A percentile compares a stretch with the other conserved stretches of the same genome.
Evolutionary conservation across 1,139 yeast genomes (phyloP).

Genomic region (Pichia sp.): DNA sequence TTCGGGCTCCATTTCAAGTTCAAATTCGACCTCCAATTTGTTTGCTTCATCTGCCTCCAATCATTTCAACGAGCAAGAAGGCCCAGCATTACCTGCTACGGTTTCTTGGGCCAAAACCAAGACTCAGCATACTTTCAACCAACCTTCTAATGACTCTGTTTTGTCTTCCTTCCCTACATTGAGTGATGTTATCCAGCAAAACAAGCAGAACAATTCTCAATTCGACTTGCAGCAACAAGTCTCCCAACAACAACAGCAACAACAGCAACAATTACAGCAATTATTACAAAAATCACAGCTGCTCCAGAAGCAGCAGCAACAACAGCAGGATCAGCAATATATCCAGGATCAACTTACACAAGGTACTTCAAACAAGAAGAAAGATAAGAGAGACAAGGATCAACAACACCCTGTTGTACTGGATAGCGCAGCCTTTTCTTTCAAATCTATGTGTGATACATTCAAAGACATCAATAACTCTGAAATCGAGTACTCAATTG

Average conservation of each 20-base stretch:
- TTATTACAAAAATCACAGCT: constrained; percentile 14
- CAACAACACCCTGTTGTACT: constrained; percentile 21
- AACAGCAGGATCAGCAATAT: constrained; percentile 24
- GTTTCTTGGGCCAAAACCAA: constrained; percentile 51
- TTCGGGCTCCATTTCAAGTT: constrained; percentile 1
- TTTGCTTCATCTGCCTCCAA: neutral
- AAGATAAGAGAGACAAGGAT: constrained; percentile 32
- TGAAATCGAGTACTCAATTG: constrained; percentile 23
- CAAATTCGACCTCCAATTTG: constrained; percentile 2
- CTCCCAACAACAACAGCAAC: constrained; percentile 26
- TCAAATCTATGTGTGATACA: constrained; percentile 26
- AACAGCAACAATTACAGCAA: constrained; percentile 24
- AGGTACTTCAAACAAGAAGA: constrained; percentile 14
- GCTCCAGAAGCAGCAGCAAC: constrained; percentile 19
- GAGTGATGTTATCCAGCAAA: constrained; percentile 48
- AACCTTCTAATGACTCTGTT: constrained; percentile 33
- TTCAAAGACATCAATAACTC: constrained; percentile 24
- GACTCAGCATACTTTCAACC: constrained; percentile 25
- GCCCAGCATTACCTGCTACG: constrained; percentile 48
- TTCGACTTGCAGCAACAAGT: constrained; percentile 9
- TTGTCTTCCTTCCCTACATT: constrained; percentile 64
- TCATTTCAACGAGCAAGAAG: neutral
- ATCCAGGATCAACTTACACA: constrained; percentile 1
- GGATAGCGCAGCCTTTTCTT: constrained; percentile 25
- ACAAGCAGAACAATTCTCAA: constrained; percentile 18